A percentile compares a stretch with the other conserved stretches of the same genome.
These are phyloP conservation scores for Fraxinus americana DNA, from an alignment of 257 asterid genomes.

Conservation along the genomic window DNA sequence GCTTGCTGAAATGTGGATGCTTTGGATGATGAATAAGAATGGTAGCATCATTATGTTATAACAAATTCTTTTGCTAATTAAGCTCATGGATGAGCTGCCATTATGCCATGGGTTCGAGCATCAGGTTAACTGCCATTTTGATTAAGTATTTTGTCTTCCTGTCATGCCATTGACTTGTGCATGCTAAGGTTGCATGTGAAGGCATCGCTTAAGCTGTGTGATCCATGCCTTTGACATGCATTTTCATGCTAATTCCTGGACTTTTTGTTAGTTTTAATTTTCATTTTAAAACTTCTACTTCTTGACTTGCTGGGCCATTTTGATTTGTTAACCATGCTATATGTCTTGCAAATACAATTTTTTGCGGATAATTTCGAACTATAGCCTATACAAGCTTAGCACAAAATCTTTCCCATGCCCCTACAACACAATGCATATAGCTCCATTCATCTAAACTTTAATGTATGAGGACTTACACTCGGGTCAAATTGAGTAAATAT, in stretches of 20 bases:
- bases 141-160: neutral
- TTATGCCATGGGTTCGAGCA: neutral
- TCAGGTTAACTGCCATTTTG: neutral
- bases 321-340: neutral
- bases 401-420: neutral
- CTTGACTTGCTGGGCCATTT: neutral
- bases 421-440: neutral
- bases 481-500: neutral
- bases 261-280: too few relatives aligned
- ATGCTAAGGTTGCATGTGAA: neutral
- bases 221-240: neutral
- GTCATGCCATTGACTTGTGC: neutral
- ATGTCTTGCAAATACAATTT: neutral
- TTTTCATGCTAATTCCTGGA: neutral
- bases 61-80: neutral
- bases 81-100: neutral
- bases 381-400: neutral
- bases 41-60: neutral
- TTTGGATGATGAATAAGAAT: neutral
- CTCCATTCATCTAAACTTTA: neutral
- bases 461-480: neutral
- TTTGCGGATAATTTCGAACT: neutral
- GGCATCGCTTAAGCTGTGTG: neutral
- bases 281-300: neutral
- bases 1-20: neutral